These are phyloP conservation scores for Lindgomyces ingoldianus DNA, from an alignment of 495 filamentous ascomycete genomes.

Conservation along the genomic window DNA sequence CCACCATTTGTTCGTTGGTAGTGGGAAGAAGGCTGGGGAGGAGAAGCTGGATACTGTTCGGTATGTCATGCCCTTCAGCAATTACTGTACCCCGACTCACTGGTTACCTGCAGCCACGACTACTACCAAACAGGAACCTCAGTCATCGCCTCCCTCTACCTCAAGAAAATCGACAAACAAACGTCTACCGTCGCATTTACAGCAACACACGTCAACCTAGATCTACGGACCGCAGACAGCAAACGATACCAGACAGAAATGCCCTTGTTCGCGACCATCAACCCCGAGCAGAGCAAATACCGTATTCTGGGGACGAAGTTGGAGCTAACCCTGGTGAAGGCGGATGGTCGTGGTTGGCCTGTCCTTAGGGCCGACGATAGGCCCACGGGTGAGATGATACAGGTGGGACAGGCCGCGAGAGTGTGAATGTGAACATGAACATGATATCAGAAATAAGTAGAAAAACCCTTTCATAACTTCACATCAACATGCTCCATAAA, in stretches of 20 bases:
- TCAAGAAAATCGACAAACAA: constrained; percentile 93
- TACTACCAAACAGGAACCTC: constrained; percentile 90
- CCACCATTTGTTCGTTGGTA: constrained; percentile 84
- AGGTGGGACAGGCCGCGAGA: constrained; percentile 70
- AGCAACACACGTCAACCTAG: constrained; percentile 61
- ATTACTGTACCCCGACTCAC: background rate
- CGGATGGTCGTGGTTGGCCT: constrained; percentile 81
- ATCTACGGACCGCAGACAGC: constrained; percentile 78
- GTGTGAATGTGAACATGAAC: background rate
- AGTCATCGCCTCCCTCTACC: constrained; percentile 88
- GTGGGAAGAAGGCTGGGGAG: constrained; percentile 63
- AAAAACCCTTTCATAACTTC: background rate
- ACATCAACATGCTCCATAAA: background rate
- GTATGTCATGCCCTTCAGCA: constrained; percentile 47
- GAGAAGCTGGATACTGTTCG: constrained; percentile 69
- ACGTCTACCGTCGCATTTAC: constrained; percentile 69
- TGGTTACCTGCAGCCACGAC: constrained; percentile 61
- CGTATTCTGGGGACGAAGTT: constrained; percentile 95
- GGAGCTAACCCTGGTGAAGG: constrained; percentile 81
- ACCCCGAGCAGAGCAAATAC: constrained; percentile 70
- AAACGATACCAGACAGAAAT: constrained; percentile 80
- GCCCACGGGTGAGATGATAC: constrained; percentile 75
- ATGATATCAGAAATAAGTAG: background rate
- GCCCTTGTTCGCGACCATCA: constrained; percentile 73
- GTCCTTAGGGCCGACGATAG: constrained; percentile 83